Conservation (phyloP, 371 early-diverging fungal species). For the Mortierella sp. region DNA sequence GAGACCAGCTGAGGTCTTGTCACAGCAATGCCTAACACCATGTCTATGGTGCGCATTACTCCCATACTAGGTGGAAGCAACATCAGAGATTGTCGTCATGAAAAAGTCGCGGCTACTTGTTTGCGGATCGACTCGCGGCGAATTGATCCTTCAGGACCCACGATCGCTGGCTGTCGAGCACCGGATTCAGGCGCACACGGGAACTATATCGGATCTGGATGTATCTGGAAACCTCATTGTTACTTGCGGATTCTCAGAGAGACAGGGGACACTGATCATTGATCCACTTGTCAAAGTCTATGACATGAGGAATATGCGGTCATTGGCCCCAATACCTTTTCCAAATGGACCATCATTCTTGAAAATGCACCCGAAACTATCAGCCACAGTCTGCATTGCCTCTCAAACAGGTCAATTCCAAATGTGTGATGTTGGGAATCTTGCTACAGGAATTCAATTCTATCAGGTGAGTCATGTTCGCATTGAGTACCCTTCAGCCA, state of each 20-base stretch:
- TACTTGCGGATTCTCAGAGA: conserved; percentile 83
- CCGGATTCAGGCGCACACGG: conserved; percentile 79
- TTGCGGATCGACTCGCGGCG: conserved; percentile 76
- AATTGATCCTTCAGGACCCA: conserved; percentile 77
- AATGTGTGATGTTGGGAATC: conserved; percentile 75
- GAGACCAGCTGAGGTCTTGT: too few species aligned
- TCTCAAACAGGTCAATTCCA: conserved; percentile 81
- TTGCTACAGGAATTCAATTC: conserved; percentile 70
- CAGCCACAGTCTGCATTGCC: conserved; percentile 72
- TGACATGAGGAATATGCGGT: conserved; percentile 81
- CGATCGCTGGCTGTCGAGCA: conserved; percentile 76
- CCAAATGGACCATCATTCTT: conserved; percentile 76
- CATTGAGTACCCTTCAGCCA: neutral
- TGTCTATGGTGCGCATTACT: neutral
- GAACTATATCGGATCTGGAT: conserved; percentile 80
- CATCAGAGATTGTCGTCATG: conserved; percentile 73
- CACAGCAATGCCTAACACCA: neutral
- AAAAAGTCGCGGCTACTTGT: conserved; percentile 73
- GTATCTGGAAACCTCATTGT: conserved; percentile 77
- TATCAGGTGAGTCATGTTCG: conserved; percentile 60
- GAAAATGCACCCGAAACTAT: conserved; percentile 78
- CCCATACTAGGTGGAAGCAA: conserved; percentile 56
- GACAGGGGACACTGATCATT: conserved; percentile 70
- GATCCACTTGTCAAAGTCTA: conserved; percentile 87
- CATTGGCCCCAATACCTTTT: conserved; percentile 79